phyloP scores from a whole-genome alignment of 2,329 filamentous ascomycete genomes.

The Paracorniculantispora psalliotae region DNA sequence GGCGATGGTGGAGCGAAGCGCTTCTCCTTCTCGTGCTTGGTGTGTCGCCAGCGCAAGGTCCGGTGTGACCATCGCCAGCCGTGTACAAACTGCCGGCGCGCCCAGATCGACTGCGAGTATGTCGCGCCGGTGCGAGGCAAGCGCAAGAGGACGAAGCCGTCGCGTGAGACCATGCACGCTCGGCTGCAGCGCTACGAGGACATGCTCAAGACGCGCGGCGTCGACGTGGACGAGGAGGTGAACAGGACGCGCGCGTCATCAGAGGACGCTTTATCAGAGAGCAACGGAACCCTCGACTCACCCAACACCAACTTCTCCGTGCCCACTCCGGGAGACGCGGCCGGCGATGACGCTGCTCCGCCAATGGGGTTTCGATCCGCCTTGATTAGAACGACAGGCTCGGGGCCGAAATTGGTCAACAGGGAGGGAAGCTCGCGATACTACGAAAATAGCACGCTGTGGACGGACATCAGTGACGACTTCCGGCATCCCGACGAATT shows the following conservation, averaged over 20 bases:
- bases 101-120: slow-evolving; percentile 31
- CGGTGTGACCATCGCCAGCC: slow-evolving; percentile 37
- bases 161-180: slow-evolving; percentile 48
- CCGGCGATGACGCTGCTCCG: background rate
- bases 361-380: background rate
- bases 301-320: background rate
- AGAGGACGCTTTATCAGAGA: background rate
- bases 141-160: slow-evolving; percentile 20
- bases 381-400: background rate
- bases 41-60: slow-evolving; percentile 36
- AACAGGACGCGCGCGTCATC: background rate
- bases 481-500: slow-evolving; percentile 8
- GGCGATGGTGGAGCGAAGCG: background rate
- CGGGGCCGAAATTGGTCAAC: slow-evolving; percentile 4
- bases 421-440: slow-evolving; percentile 10
- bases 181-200: slow-evolving; percentile 56
- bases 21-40: slow-evolving; percentile 26
- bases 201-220: slow-evolving; percentile 14
- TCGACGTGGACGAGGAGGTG: background rate
- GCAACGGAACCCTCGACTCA: background rate
- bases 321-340: background rate
- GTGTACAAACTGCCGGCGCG: slow-evolving; percentile 40
- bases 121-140: slow-evolving; percentile 25
- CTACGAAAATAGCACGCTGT: slow-evolving; percentile 50
- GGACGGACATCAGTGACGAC: slow-evolving; percentile 64